Evolutionary conservation across 164 flowering plant genomes (phyloP).

Genomic region (Annona squamosa): DNA sequence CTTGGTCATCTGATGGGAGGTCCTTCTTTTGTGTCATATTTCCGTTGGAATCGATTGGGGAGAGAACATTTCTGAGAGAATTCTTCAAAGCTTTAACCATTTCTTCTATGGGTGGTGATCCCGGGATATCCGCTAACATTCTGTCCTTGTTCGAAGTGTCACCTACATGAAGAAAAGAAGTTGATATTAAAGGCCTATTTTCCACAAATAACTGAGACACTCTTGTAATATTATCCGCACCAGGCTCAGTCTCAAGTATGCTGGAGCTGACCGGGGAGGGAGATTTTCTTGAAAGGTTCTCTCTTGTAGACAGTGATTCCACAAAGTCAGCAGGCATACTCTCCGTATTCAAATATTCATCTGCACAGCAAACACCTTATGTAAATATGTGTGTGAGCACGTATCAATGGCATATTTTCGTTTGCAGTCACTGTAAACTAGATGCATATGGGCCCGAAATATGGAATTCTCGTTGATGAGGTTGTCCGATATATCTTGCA

Average conservation of each 20-base stretch:
- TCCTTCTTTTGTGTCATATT: slow-evolving; percentile 21
- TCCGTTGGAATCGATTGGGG: slow-evolving; percentile 49
- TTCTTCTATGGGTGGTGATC: slow-evolving; percentile 28
- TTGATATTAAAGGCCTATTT: background rate
- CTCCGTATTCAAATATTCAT: slow-evolving; percentile 15
- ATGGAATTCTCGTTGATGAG: background rate
- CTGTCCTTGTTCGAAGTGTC: slow-evolving; percentile 12
- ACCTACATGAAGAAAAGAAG: background rate
- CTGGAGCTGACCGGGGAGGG: slow-evolving; percentile 60
- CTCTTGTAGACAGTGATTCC: slow-evolving; percentile 26
- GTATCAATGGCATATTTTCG: background rate
- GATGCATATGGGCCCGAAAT: background rate
- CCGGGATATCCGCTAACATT: slow-evolving; percentile 1
- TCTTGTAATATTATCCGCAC: background rate
- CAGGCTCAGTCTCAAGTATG: background rate
- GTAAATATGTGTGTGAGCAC: background rate
- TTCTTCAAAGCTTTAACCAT: slow-evolving; percentile 20
- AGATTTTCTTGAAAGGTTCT: slow-evolving; percentile 42
- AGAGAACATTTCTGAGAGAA: slow-evolving; percentile 54
- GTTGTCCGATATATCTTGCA: background rate
- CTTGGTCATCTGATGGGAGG: slow-evolving; percentile 20
- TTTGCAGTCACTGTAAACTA: background rate
- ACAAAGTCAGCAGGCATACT: slow-evolving; percentile 8
- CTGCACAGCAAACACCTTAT: slow-evolving; percentile 11
- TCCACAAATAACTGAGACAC: background rate